These are phyloP conservation scores for Scheffersomyces titani DNA, from an alignment of 1,139 yeast species.

Conservation along the genomic window DNA sequence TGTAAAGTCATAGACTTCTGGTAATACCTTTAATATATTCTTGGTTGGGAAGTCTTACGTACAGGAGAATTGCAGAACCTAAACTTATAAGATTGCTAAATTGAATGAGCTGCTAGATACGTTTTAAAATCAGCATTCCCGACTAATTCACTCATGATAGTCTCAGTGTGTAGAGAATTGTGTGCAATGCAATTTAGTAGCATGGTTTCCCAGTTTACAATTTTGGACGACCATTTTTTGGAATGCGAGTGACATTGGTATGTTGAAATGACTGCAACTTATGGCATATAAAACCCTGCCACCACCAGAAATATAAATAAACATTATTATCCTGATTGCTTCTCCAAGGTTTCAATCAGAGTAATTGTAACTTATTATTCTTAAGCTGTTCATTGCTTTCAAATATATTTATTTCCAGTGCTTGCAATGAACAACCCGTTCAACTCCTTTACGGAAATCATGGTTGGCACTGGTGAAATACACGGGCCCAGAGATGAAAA, in stretches of 20 bases:
- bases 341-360: too few species aligned
- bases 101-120: too few species aligned
- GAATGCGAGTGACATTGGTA: not conserved
- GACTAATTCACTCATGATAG: too few species aligned
- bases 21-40: not conserved
- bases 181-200: too few species aligned
- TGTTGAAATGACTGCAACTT: not conserved
- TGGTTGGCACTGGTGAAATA: not conserved
- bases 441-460: not conserved
- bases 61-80: not conserved
- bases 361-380: too few species aligned
- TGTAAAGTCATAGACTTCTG: too few species aligned
- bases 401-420: not conserved
- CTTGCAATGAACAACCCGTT: not conserved
- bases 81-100: too few species aligned
- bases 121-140: too few species aligned
- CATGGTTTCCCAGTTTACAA: not conserved
- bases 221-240: not conserved
- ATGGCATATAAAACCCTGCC: not conserved
- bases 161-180: too few species aligned
- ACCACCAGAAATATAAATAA: not conserved
- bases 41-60: not conserved
- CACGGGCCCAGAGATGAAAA: not conserved
- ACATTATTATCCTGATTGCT: not conserved
- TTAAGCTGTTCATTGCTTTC: not conserved